These are phyloP conservation scores for Hanseniaspora lindneri DNA, from an alignment of 805 yeast genomes.

Conservation along the genomic window DNA sequence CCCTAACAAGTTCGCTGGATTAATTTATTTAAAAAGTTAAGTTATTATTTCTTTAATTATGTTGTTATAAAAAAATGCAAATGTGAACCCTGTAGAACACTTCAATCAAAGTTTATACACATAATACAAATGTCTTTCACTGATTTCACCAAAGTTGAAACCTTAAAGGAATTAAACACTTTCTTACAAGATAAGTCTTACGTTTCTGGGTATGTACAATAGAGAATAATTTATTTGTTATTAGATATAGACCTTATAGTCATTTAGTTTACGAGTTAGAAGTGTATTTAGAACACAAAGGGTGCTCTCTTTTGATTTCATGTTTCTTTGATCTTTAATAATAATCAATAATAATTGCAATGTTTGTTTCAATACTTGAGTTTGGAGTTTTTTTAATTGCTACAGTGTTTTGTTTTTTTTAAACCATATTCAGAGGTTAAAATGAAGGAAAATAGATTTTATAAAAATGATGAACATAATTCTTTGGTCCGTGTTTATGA, in stretches of 20 bases:
- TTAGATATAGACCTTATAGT: too few relatives aligned
- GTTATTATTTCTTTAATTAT: too few relatives aligned
- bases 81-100: constrained; percentile 10
- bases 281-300: not conserved
- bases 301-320: not conserved
- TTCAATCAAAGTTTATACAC: constrained; percentile 11
- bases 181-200: constrained; percentile 87
- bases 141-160: constrained; percentile 69
- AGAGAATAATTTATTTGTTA: not conserved
- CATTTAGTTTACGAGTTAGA: too few relatives aligned
- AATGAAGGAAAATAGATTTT: not conserved
- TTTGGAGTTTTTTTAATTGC: too few relatives aligned
- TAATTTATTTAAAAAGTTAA: too few relatives aligned
- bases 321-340: not conserved
- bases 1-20: too few relatives aligned
- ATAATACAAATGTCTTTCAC: constrained; percentile 51
- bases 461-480: constrained; percentile 52
- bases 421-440: too few relatives aligned
- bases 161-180: constrained; percentile 63
- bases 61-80: too few relatives aligned
- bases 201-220: constrained; percentile 77
- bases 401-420: too few relatives aligned
- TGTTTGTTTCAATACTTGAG: too few relatives aligned
- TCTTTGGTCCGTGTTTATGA: constrained; percentile 91
- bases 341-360: not conserved